phyloP scores from a whole-genome alignment of 2,329 filamentous ascomycete genomes.

The Tolypocladium endophyticum region DNA sequence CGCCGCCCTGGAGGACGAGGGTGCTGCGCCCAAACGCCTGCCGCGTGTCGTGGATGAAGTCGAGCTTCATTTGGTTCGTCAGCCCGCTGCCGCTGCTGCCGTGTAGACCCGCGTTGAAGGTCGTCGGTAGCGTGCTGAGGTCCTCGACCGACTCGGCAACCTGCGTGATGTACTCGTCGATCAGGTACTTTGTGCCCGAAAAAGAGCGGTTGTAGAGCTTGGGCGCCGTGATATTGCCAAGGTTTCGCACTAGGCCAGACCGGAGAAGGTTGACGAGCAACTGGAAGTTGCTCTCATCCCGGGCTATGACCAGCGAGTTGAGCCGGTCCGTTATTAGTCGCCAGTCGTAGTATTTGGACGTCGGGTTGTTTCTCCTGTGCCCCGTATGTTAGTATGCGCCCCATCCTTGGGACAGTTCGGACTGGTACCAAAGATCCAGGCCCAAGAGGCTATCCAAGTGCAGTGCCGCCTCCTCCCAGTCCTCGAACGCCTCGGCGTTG shows the following conservation, averaged over 20 bases:
- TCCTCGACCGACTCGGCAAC: constrained; percentile 73
- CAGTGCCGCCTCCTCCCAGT: constrained; percentile 78
- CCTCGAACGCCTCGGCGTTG: constrained; percentile 62
- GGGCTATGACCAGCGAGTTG: constrained; percentile 56
- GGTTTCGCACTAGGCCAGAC: constrained; percentile 69
- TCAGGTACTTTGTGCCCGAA: constrained; percentile 78
- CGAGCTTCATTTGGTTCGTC: constrained; percentile 69
- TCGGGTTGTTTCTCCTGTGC: constrained; percentile 67
- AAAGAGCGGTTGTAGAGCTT: constrained; percentile 78
- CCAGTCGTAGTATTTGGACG: constrained; percentile 77
- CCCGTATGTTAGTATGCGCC: constrained; percentile 1
- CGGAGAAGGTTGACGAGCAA: constrained; percentile 70
- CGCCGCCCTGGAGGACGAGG: constrained; percentile 78
- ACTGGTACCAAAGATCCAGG: constrained; percentile 62
- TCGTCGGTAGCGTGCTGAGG: constrained; percentile 56
- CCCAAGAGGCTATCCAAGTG: constrained; percentile 74
- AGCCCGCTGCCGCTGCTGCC: constrained; percentile 30
- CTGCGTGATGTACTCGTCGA: constrained; percentile 82
- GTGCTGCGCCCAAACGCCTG: constrained; percentile 83
- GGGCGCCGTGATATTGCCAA: constrained; percentile 81
- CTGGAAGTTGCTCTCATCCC: constrained; percentile 62
- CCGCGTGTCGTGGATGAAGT: constrained; percentile 76
- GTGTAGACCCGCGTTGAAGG: constrained; percentile 24
- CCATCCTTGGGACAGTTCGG: not conserved
- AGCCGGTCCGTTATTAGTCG: constrained; percentile 70